Evolutionary conservation across 2,329 filamentous ascomycete species (phyloP).

Genomic region (Monilinia laxa): DNA sequence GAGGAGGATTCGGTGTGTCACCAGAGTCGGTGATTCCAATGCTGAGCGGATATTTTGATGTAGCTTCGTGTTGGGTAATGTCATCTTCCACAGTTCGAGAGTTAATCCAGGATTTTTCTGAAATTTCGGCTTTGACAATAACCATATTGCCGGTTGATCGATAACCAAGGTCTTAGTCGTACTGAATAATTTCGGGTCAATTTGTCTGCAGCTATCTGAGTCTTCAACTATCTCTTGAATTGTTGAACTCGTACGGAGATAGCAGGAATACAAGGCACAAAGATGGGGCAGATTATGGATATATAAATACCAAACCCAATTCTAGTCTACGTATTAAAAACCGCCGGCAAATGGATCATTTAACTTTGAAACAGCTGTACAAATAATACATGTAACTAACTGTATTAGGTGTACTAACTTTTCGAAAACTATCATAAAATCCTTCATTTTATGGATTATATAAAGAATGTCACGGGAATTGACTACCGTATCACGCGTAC

Average conservation of each 20-base stretch:
- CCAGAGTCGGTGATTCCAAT: neutral
- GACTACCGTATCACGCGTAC: no score
- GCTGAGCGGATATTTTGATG: neutral
- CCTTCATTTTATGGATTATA: no score
- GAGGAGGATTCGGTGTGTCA: neutral
- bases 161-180: neutral
- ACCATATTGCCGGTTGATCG: neutral
- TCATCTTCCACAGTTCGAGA: neutral
- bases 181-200: neutral
- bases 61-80: neutral
- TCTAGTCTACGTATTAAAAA: no score
- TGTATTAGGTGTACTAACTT: no score
- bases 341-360: no score
- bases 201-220: neutral
- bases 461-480: no score
- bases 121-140: neutral
- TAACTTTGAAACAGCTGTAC: no score
- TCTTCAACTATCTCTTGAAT: no score
- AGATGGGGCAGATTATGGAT: neutral
- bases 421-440: no score
- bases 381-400: no score
- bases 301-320: neutral
- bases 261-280: neutral
- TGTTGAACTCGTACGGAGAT: neutral
- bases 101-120: neutral